These are phyloP conservation scores for Bolboschoenus planiculmis DNA, from an alignment of 176 grass and related monocot species.

Conservation along the genomic window DNA sequence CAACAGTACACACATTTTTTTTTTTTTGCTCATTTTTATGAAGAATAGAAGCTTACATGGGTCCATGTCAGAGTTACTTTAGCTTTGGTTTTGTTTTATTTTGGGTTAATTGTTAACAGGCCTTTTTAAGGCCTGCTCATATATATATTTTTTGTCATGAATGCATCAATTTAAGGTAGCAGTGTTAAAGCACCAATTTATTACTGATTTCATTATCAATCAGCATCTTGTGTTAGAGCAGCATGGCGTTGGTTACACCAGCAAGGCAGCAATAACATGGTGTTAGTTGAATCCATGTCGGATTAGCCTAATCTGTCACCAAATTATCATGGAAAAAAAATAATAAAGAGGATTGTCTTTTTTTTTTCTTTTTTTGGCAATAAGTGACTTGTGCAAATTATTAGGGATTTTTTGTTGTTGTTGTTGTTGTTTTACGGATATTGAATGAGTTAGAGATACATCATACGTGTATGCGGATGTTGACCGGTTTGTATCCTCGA, in stretches of 20 bases:
- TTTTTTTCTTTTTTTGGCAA: conserved; percentile 3
- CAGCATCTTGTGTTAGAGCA: background rate
- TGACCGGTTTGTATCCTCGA: no score
- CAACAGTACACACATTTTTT: no score
- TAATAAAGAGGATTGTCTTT: no score
- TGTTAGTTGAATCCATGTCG: background rate
- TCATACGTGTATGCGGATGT: no score
- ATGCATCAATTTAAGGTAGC: background rate
- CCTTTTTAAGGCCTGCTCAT: background rate
- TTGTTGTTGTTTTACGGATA: no score
- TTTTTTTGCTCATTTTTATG: no score
- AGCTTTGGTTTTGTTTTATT: background rate
- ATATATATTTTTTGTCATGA: background rate
- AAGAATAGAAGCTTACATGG: no score
- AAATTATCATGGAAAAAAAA: background rate
- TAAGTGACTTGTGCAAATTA: background rate
- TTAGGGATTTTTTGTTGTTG: background rate
- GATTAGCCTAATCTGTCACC: background rate
- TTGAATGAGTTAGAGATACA: no score
- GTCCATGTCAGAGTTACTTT: background rate
- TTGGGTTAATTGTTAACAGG: background rate
- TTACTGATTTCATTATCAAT: background rate
- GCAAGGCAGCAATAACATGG: background rate
- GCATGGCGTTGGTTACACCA: background rate
- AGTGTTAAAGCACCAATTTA: background rate